A percentile compares a stretch with the other conserved stretches of the same genome.
Conservation (phyloP, 306 rosid genomes). For the Corylus americana region DNA sequence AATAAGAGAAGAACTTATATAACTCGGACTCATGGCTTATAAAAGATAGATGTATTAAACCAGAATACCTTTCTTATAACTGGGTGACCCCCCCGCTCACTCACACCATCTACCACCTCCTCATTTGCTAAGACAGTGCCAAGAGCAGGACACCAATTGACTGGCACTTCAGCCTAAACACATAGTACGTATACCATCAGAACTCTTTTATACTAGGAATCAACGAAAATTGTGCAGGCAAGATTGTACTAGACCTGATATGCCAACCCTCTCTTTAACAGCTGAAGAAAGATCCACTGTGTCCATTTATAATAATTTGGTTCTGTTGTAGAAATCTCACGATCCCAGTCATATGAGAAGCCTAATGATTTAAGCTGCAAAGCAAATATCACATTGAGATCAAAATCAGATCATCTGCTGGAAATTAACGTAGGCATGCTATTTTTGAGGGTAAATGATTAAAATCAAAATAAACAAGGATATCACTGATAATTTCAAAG, state of each 20-base stretch:
- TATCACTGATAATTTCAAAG: slow-evolving; percentile 5
- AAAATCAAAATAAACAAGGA: neutral
- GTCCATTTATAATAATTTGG: slow-evolving; percentile 98
- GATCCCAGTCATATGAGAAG: slow-evolving; percentile 97
- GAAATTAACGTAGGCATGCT: slow-evolving; percentile 17
- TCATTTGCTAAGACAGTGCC: slow-evolving; percentile 99
- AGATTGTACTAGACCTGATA: slow-evolving; percentile 69
- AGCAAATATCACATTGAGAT: slow-evolving; percentile 26
- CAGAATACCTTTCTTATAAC: slow-evolving; percentile 77
- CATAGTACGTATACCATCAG: slow-evolving; percentile 23
- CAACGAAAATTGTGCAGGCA: slow-evolving; percentile 14
- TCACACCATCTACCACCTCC: slow-evolving; percentile 95
- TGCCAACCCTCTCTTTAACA: slow-evolving; percentile 88
- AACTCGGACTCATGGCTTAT: slow-evolving; percentile 13
- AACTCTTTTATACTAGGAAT: slow-evolving; percentile 15
- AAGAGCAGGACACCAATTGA: slow-evolving; percentile 98
- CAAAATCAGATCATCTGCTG: slow-evolving; percentile 12
- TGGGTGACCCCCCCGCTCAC: slow-evolving; percentile 97
- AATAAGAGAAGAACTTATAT: slow-evolving; percentile 35
- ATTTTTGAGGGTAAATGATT: slow-evolving; percentile 6
- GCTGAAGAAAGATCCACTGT: slow-evolving; percentile 96
- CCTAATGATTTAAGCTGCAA: slow-evolving; percentile 92
- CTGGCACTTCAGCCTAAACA: slow-evolving; percentile 95
- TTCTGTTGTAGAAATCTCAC: slow-evolving; percentile 90
- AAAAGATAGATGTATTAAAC: slow-evolving; percentile 16